Percentiles rank a stretch among this genome's conserved stretches.
These are phyloP conservation scores for Penicillium thymicola DNA, from an alignment of 2,329 filamentous ascomycete genomes.

Conservation along the genomic window DNA sequence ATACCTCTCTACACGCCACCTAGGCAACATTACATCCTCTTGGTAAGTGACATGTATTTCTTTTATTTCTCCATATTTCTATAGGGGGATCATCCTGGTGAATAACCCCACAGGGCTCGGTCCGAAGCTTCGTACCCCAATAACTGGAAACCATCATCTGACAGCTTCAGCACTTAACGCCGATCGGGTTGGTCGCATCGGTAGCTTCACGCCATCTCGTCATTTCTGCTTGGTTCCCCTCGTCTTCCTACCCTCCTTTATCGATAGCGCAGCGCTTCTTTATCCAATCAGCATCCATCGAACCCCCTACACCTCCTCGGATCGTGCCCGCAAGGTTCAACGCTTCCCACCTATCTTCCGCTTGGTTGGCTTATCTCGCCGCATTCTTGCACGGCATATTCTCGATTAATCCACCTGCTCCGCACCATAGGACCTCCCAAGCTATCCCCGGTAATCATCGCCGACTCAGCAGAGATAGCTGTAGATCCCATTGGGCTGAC, in stretches of 20 bases:
- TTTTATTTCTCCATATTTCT: not conserved
- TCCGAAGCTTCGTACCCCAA: slow-evolving; percentile 6
- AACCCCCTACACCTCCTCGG: slow-evolving; percentile 4
- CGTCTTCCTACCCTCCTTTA: slow-evolving; percentile 10
- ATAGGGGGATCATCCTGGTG: not conserved
- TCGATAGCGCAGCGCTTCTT: slow-evolving; percentile 22
- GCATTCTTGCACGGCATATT: slow-evolving; percentile 14
- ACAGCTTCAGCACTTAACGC: slow-evolving; percentile 16
- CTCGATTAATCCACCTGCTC: slow-evolving; percentile 12
- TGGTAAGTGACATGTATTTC: not conserved
- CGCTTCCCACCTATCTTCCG: slow-evolving; percentile 11
- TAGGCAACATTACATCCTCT: not conserved
- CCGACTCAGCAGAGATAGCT: not conserved
- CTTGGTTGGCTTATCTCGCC: slow-evolving; percentile 11
- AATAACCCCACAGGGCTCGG: slow-evolving; percentile 2
- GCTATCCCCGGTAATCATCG: not conserved
- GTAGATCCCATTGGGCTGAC: slow-evolving; percentile 7
- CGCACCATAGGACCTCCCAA: slow-evolving; percentile 4
- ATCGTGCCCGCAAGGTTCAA: slow-evolving; percentile 19
- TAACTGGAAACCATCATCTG: slow-evolving; percentile 18
- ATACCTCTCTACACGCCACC: not conserved
- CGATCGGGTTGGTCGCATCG: slow-evolving; percentile 25
- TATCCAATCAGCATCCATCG: slow-evolving; percentile 19
- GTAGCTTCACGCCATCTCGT: slow-evolving; percentile 27
- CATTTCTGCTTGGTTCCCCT: slow-evolving; percentile 14